Percentiles rank a stretch among this genome's conserved stretches.
Conservation (phyloP, 495 filamentous ascomycete genomes). For the Lasiosphaeria hispida region DNA sequence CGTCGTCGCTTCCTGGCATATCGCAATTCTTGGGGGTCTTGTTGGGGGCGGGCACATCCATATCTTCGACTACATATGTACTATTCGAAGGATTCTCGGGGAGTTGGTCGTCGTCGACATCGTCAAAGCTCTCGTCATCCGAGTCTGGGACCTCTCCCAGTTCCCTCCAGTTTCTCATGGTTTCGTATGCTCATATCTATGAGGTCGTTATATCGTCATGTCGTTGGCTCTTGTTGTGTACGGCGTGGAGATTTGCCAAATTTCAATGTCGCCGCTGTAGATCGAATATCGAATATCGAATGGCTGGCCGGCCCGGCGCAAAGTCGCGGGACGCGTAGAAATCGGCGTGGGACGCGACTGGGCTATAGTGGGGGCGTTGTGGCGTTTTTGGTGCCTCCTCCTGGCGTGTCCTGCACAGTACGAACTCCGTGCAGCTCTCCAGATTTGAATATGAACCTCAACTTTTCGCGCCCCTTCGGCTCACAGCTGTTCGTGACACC, state of each 20-base stretch:
- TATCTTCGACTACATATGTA: neutral
- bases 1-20: neutral
- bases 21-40: too few relatives aligned
- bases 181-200: constrained; percentile 27
- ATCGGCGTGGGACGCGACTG: constrained; percentile 24
- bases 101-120: constrained; percentile 27
- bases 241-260: neutral
- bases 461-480: neutral
- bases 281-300: neutral
- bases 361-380: constrained; percentile 23
- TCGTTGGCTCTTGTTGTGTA: neutral
- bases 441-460: neutral
- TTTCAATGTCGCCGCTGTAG: neutral
- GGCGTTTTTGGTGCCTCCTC: neutral
- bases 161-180: constrained; percentile 58
- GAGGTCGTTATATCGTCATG: constrained; percentile 22
- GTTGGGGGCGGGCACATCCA: too few relatives aligned
- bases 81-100: neutral
- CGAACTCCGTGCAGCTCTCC: constrained; percentile 5
- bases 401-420: constrained; percentile 1
- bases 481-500: neutral
- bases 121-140: constrained; percentile 51
- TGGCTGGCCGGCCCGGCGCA: neutral
- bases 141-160: constrained; percentile 57
- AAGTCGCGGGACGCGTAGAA: constrained; percentile 19